phyloP scores from a whole-genome alignment of 139 green algal genomes.

The Zygnema cylindricum region DNA sequence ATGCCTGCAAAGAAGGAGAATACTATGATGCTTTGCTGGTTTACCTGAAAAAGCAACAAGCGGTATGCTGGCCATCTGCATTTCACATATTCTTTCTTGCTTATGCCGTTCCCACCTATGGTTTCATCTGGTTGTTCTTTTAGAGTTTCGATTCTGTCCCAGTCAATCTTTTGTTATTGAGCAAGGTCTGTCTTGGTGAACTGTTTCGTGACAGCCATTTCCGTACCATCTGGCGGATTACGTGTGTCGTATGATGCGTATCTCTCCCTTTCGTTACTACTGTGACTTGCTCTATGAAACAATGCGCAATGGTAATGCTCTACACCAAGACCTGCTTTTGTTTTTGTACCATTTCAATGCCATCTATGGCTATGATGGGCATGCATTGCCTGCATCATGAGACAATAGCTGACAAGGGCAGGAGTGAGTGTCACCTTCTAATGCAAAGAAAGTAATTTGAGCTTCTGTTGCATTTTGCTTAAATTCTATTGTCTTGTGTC shows the following conservation, averaged over 20 bases:
- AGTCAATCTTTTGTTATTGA: no score
- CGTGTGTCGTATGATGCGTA: constrained; percentile 81
- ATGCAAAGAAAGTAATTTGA: no score
- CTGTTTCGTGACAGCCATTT: constrained; percentile 74
- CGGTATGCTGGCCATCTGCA: constrained; percentile 46
- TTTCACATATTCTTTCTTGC: neutral
- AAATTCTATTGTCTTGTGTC: no score
- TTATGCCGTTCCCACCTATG: neutral
- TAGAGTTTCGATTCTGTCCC: no score
- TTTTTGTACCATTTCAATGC: no score
- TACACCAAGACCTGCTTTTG: no score
- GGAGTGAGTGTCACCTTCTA: no score
- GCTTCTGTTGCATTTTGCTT: no score
- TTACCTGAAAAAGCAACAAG: constrained; percentile 70
- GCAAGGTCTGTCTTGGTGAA: neutral
- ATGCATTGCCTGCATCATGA: no score
- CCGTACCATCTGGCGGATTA: constrained; percentile 90
- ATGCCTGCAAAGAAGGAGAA: constrained; percentile 77
- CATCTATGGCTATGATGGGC: no score
- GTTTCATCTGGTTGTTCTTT: no score
- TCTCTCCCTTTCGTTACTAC: constrained; percentile 91
- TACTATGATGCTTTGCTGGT: constrained; percentile 91
- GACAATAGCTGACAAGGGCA: no score
- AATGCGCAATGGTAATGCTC: constrained; percentile 67
- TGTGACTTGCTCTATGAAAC: constrained; percentile 77